phyloP scores from a whole-genome alignment of 1,139 yeast species.

The Yamadazyma siamensis region DNA sequence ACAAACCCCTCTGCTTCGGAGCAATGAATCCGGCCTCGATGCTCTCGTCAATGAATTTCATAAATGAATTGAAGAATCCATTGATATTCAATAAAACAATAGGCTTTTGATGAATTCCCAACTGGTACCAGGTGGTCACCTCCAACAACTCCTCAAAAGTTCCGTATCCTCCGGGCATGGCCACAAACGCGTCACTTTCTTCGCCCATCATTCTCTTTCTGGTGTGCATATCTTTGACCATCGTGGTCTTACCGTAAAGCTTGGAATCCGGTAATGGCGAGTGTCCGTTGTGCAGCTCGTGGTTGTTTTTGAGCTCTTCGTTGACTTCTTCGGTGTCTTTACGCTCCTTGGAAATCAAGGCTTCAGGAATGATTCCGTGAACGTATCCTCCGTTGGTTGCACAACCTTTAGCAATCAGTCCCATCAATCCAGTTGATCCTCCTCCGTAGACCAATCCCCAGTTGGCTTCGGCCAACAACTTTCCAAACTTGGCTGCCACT shows the following conservation, averaged over 20 bases:
- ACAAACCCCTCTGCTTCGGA: conserved; percentile 61
- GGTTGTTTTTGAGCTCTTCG: conserved; percentile 40
- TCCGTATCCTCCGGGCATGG: conserved; percentile 92
- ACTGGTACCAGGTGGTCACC: conserved; percentile 83
- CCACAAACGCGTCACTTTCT: conserved; percentile 83
- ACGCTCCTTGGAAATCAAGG: conserved; percentile 74
- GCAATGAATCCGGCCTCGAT: conserved; percentile 67
- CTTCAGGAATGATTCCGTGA: conserved; percentile 84
- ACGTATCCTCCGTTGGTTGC: conserved; percentile 69
- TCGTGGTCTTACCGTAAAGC: conserved; percentile 72
- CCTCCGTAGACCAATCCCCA: conserved; percentile 92
- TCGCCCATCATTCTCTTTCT: conserved; percentile 84
- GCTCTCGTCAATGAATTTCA: conserved; percentile 55
- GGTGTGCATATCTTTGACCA: conserved; percentile 88
- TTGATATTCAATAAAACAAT: conserved; percentile 72
- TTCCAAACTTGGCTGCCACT: conserved; percentile 59
- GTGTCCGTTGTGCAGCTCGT: conserved; percentile 52
- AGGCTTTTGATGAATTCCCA: conserved; percentile 82
- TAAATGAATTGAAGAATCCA: conserved; percentile 75
- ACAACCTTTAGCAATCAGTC: conserved; percentile 73
- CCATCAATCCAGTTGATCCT: conserved; percentile 87
- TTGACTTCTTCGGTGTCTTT: conserved; percentile 46
- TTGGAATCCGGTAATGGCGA: conserved; percentile 63
- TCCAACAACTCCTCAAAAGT: conserved; percentile 89
- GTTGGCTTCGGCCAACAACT: conserved; percentile 49